Percentiles rank a stretch among this genome's conserved stretches.
These are phyloP conservation scores for Favolaschia claudopus DNA, from an alignment of 768 basidiomycete species.

Conservation along the genomic window DNA sequence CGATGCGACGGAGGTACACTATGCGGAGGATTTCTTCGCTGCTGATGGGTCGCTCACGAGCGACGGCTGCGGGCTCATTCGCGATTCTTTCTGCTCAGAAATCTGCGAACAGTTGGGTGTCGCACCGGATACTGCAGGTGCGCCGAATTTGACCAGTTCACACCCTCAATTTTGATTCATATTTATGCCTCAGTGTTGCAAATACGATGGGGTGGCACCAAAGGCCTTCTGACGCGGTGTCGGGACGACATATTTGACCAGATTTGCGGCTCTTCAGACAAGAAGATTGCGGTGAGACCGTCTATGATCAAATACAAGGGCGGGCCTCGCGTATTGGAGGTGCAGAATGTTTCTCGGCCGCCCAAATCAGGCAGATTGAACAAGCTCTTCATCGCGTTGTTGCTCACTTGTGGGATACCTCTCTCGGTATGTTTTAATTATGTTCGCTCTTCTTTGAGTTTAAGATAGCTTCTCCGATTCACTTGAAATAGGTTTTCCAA, in stretches of 20 bases:
- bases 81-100: slow-evolving; percentile 23
- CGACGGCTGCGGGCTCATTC: slow-evolving; percentile 34
- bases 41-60: slow-evolving; percentile 29
- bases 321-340: slow-evolving; percentile 21
- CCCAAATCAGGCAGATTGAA: slow-evolving; percentile 26
- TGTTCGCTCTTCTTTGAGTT: background rate
- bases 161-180: no score
- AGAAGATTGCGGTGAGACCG: slow-evolving; percentile 27
- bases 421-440: slow-evolving; percentile 17
- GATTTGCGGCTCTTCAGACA: slow-evolving; percentile 9
- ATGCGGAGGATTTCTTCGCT: slow-evolving; percentile 21
- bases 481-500: slow-evolving; percentile 20
- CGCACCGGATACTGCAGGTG: slow-evolving; percentile 23
- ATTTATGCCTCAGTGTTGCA: slow-evolving; percentile 23
- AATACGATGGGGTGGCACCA: slow-evolving; percentile 27
- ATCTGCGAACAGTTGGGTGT: slow-evolving; percentile 5
- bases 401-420: slow-evolving; percentile 22
- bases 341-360: slow-evolving; percentile 20
- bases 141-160: no score
- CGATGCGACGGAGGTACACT: slow-evolving; percentile 1
- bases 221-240: slow-evolving; percentile 26
- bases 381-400: slow-evolving; percentile 27
- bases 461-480: no score
- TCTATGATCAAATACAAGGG: slow-evolving; percentile 31
- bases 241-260: slow-evolving; percentile 25